These are phyloP conservation scores for Funneliformis mosseae DNA, from an alignment of 192 early-diverging fungal genomes.

Conservation along the genomic window DNA sequence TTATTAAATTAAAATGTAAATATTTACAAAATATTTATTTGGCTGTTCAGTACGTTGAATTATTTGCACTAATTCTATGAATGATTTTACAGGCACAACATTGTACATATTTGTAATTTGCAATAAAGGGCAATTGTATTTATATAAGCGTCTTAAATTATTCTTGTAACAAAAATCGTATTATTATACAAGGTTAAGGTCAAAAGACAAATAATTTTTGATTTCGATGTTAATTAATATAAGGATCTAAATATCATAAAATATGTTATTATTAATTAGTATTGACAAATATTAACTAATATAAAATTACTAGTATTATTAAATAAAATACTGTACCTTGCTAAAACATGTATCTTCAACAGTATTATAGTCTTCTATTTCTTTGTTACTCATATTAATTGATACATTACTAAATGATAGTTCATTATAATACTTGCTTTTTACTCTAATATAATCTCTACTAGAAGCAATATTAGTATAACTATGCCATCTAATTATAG, in stretches of 20 bases:
- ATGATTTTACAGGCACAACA: too few species aligned
- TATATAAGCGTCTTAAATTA: neutral
- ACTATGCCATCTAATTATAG: neutral
- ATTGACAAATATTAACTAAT: too few species aligned
- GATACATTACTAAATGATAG: conserved; percentile 11
- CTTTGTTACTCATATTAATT: conserved; percentile 3
- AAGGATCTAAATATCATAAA: neutral
- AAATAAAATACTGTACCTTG: conserved; percentile 3
- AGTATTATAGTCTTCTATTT: neutral
- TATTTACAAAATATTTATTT: too few species aligned
- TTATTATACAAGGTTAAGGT: too few species aligned
- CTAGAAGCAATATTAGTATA: neutral
- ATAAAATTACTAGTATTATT: too few species aligned
- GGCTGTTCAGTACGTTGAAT: too few species aligned
- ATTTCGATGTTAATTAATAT: neutral
- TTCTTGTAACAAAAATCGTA: neutral
- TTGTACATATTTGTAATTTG: neutral
- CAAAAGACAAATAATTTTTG: neutral
- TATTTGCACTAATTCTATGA: too few species aligned
- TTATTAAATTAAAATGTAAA: too few species aligned
- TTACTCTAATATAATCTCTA: conserved; percentile 20
- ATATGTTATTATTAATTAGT: too few species aligned
- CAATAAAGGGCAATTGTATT: too few species aligned
- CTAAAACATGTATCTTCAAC: conserved; percentile 12
- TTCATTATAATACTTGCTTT: neutral